Evolutionary conservation across 768 basidiomycete genomes (phyloP), one percentile per base, ranked within the genome.

Genomic region (Basidioascus undulatus): DNA sequence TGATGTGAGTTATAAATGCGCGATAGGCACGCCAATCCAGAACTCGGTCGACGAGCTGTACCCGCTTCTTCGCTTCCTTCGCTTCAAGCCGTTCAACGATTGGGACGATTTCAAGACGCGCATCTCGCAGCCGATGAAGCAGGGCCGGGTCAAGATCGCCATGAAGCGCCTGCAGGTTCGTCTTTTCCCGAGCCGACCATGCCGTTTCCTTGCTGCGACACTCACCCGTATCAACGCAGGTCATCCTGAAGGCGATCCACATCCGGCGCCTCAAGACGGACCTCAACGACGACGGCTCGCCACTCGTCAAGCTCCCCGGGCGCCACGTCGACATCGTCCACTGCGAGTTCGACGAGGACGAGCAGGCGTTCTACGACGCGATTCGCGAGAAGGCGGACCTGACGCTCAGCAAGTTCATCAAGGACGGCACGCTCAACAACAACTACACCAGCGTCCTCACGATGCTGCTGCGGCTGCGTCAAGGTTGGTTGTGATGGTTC

Each of bases 1-100:
- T n/a, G n/a, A n/a, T n/a, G n/a, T n/a, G n/a, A 11, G 8, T 16
- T 33, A n/a, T 37, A 13, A 20, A 15, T 24, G 18, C 12, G n/a
- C 32, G 13, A 18, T 23, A 9, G 35, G 21, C 20, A 34, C 41
- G 6, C 40, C 20, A 26, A 49, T 54, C 16, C 76, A 96, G 64
- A 96, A 98, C 61, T 75, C 64, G 37, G 76, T 94, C 15, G 72
- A 76, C 35, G 92, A 98, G 50, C 61, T 98, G 6, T 92, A 71
- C 54, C 78, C 84, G 3, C 63, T 96, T 26, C 66, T 96, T 51
- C 76, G 80, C 44, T 98, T 96, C 59, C 61, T 96, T 21, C 74
- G 76, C 4, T 46, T 83, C 48, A 71, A 70, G 47, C 89, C 86
- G 0, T 62, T 87, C 24, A 73, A 76, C 43, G 68, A 80, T 28